Evolutionary conservation across 2,329 filamentous ascomycete genomes (phyloP), one percentile per base, ranked within the genome.

Genomic region (Verticillium zaregamsianum): DNA sequence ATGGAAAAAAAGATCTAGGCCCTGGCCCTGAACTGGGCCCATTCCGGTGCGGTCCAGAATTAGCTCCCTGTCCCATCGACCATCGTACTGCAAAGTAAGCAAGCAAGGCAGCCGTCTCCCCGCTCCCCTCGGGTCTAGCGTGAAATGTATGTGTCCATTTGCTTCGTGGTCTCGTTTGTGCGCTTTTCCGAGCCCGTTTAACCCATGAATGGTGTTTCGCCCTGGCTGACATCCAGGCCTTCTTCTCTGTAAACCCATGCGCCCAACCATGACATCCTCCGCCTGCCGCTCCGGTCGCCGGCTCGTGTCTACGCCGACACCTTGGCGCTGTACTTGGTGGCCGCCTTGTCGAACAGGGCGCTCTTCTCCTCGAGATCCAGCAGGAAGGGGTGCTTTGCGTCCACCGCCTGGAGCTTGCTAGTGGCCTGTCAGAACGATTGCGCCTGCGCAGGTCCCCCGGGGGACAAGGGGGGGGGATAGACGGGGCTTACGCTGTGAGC

Each of bases 251-350:
- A 52, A 60, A 64, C 60, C 63, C 63, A 60, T 65, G 64, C 63
- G 63, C 63, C 63, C 61, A 64, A 64, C 60, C 60, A 59, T 64
- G 60, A 52, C n/a, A 14, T 7, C 12, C 45, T 5, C 20, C 45
- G 20, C 20, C 45, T 62, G 62, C 62, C 59, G 57, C 59, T 62
- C 61, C 45, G 8, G n/a, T 52, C 45, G 45, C 45, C 3, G n/a
- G 20, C 9, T 20, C 8, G 23, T 40, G 62, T 60, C 63, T 65
- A 66, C 32, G 84, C 82, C 64, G 88, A 82, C 65, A 92, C 92
- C 81, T 94, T 97, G 37, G 93, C 85, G 67, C 86, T 89, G 77
- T 95, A 98, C 79, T 96, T 98, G 31, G 86, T 82, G 23, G 91
- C 91, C 14, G 93, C 93, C 69, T 88, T 88, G 74, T 96, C 92